Conservation (phyloP, 73 alveolate species). For the Stentor roeselii region DNA sequence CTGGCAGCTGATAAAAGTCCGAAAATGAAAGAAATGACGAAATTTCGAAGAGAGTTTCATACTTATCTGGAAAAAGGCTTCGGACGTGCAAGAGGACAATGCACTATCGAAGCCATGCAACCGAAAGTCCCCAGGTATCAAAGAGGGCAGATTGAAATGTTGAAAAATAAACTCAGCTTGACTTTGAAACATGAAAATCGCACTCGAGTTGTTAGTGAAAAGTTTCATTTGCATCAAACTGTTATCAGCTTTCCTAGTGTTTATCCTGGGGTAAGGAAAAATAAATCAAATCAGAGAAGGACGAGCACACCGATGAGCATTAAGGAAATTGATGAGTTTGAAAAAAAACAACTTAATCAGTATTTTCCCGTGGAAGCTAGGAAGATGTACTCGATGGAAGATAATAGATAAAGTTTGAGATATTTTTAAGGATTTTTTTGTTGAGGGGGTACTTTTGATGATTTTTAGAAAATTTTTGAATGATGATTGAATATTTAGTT, state of each 20-base stretch:
- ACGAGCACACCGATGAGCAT: background rate
- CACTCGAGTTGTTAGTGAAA: background rate
- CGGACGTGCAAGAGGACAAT: constrained; percentile 21
- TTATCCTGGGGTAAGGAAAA: background rate
- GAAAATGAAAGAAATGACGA: constrained; percentile 5
- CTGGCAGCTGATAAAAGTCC: constrained; percentile 25
- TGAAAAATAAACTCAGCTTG: background rate
- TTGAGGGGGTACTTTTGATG: too few relatives aligned
- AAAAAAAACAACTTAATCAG: background rate
- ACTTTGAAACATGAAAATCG: background rate
- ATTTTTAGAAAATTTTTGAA: too few relatives aligned
- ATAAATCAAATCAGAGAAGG: background rate
- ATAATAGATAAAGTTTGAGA: too few relatives aligned
- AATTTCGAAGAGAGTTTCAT: background rate
- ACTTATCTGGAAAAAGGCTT: constrained; percentile 4
- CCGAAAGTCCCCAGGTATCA: constrained; percentile 28
- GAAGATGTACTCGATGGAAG: background rate
- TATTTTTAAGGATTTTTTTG: too few relatives aligned
- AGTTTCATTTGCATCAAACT: background rate
- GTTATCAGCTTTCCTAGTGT: background rate
- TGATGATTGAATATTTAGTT: too few relatives aligned
- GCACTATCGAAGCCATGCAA: constrained; percentile 24
- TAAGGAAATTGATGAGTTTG: background rate
- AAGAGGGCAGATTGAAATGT: background rate
- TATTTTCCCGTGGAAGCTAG: background rate